Conservation (phyloP, 345 rosid species). For the Euphorbia pulcherrima region DNA sequence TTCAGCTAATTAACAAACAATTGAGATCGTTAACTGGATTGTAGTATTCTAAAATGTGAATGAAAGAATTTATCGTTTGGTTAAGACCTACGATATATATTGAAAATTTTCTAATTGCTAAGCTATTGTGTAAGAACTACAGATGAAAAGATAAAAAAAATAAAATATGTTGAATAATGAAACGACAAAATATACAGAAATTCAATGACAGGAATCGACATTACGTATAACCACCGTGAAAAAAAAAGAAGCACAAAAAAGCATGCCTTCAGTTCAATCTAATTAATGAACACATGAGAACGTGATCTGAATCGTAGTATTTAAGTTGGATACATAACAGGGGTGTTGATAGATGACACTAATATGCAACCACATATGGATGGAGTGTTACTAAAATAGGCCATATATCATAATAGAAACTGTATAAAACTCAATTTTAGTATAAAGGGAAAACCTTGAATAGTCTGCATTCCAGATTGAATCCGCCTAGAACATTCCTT, state of each 20-base stretch:
- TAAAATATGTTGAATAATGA: slow-evolving; percentile 1
- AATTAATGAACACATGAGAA: background rate
- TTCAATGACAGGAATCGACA: background rate
- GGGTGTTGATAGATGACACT: background rate
- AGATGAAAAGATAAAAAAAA: background rate
- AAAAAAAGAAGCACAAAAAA: background rate
- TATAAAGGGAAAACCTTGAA: slow-evolving; percentile 48
- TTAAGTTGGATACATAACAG: no score
- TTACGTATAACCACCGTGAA: background rate
- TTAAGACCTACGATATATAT: background rate
- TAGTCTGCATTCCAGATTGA: slow-evolving; percentile 69
- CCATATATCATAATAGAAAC: slow-evolving; percentile 1
- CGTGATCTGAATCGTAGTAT: background rate
- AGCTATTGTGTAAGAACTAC: slow-evolving; percentile 2
- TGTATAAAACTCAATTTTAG: background rate
- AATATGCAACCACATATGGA: background rate
- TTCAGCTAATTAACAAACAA: background rate
- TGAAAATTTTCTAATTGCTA: background rate
- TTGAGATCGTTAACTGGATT: background rate
- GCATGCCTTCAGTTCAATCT: background rate
- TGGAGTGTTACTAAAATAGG: background rate
- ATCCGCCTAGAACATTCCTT: slow-evolving; percentile 92
- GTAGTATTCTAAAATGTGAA: background rate
- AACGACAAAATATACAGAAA: background rate
- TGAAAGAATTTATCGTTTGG: background rate